phyloP scores from a whole-genome alignment of 352 stramenopile genomes.

The Phytophthora syringae region DNA sequence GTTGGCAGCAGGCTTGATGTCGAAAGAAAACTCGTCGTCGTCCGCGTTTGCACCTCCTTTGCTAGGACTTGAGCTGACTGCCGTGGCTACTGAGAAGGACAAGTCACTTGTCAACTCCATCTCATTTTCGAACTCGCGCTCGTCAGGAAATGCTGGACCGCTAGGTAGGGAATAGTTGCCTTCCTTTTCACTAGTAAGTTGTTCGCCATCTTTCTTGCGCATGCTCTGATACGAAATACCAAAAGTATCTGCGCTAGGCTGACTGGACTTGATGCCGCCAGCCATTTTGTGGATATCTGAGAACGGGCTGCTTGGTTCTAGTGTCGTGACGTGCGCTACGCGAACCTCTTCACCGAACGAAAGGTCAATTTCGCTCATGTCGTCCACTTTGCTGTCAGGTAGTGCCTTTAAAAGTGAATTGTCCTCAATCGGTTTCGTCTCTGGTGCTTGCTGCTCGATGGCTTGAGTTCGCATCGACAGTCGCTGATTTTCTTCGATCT shows the following conservation, averaged over 20 bases:
- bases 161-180: constrained; percentile 40
- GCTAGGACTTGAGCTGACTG: background rate
- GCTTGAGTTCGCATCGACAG: constrained; percentile 4
- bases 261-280: constrained; percentile 9
- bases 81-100: constrained; percentile 38
- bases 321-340: constrained; percentile 33
- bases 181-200: constrained; percentile 10
- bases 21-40: constrained; percentile 57
- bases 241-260: constrained; percentile 41
- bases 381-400: constrained; percentile 11
- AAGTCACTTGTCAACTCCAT: constrained; percentile 40
- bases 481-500: constrained; percentile 31
- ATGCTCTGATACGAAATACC: constrained; percentile 68
- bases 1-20: constrained; percentile 4
- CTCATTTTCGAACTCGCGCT: constrained; percentile 56
- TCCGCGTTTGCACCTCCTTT: constrained; percentile 5
- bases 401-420: constrained; percentile 30
- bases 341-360: constrained; percentile 44
- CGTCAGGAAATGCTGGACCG: constrained; percentile 52
- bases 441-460: background rate
- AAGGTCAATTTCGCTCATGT: constrained; percentile 16
- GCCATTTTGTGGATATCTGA: constrained; percentile 30
- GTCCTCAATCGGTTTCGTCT: constrained; percentile 3
- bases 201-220: constrained; percentile 31
- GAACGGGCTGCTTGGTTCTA: constrained; percentile 25